Base-by-base conservation (phyloP, 352 stramenopile genomes). In the Pythium phragmitis region DNA sequence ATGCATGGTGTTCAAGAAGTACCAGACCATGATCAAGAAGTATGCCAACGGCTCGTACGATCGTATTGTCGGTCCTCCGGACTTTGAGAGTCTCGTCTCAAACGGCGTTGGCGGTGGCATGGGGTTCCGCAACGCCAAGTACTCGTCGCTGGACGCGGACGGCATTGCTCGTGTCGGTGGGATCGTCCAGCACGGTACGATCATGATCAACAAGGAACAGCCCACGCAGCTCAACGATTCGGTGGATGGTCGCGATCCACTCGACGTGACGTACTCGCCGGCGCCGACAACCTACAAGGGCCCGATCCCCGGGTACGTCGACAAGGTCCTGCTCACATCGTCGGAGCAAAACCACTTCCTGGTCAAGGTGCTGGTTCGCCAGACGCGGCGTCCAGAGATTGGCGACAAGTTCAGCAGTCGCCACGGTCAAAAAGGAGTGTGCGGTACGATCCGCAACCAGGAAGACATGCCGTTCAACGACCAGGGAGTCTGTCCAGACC, bases 381-480 rank as follows among this genome's bases (percentile, higher is more conserved):
- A 99, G 77, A 95, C 96, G 49, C 91, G 97, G 48, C 82, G 96
- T 30, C 97, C 97, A 30, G 97, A 99, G 79, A 93, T 99, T 68
- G 98, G 98, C n/a, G 98, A 99, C 76, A 99, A 99, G 77, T 99
- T 99, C 74, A 97, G 89, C 67, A 98, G 91, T 81, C 89, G 98
- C 23, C 98, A 99, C 81, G 98, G 98, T 7, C 98, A 99, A 67
- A 99, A 99, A 85, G 98, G 98, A 68, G 97, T 99, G 60, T 99
- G 96, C 74, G 98, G 98, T 36, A 96, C 98, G 53, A 99, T 99
- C 68, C 82, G 84, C 55, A 88, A 88, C 58, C 86, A 94, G 76
- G 97, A 98, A 67, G 97, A 99, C 83, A 98, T 99, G 93, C 98
- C 98, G 26, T 99, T 99, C 74, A 98, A 98, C 72, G 98, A 99